A percentile compares a stretch with the other conserved stretches of the same genome.
phyloP scores from a whole-genome alignment of 2,329 filamentous ascomycete genomes.

The Endothia cerciana region DNA sequence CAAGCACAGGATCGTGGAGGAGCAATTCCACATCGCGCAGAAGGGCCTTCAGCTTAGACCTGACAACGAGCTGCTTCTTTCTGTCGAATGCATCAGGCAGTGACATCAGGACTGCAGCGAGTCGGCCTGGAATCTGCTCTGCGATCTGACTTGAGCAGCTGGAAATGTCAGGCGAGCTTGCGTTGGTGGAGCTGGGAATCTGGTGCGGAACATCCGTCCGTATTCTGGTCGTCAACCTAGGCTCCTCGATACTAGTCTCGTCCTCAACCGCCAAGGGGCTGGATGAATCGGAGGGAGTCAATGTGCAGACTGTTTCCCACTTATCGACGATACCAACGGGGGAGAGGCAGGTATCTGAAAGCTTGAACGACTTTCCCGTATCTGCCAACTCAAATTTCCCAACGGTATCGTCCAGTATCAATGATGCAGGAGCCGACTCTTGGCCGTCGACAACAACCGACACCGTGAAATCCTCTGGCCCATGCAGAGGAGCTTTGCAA shows the following conservation, averaged over 20 bases:
- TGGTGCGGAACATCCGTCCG: not conserved
- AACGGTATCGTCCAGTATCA: not conserved
- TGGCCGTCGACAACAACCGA: not conserved
- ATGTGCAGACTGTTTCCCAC: not conserved
- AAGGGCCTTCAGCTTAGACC: conserved; percentile 10
- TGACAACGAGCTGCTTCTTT: conserved; percentile 6
- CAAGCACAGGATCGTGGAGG: conserved; percentile 1
- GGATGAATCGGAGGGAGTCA: not conserved
- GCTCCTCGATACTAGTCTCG: not conserved
- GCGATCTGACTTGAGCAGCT: not conserved
- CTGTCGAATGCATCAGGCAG: not conserved
- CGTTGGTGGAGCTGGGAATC: not conserved
- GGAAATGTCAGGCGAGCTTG: not conserved
- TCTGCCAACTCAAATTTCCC: conserved; percentile 5
- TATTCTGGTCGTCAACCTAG: not conserved
- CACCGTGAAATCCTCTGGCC: not conserved
- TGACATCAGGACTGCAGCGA: conserved; percentile 9
- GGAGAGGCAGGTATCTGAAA: conserved; percentile 8
- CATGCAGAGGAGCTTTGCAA: not conserved
- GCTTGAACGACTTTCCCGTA: not conserved
- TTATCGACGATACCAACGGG: conserved; percentile 12
- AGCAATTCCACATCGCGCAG: conserved; percentile 7
- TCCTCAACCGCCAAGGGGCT: not conserved
- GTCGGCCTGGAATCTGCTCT: conserved; percentile 12
- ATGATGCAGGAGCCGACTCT: not conserved